phyloP scores from a whole-genome alignment of 345 rosid genomes.

The Aquilaria sinensis region DNA sequence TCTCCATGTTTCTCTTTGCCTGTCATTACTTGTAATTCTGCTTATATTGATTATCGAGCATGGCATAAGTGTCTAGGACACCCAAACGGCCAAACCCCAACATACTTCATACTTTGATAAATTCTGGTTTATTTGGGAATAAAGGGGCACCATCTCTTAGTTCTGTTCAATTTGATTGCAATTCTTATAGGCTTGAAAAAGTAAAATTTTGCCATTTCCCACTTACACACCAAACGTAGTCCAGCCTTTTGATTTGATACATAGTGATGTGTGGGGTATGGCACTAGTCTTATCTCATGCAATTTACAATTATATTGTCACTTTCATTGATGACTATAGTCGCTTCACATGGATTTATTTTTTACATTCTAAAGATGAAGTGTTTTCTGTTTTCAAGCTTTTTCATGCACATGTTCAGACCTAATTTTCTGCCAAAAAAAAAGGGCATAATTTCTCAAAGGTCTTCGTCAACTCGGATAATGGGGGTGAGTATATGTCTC shows the following conservation, averaged over 20 bases:
- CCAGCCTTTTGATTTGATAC: background rate
- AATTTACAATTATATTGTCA: conserved; percentile 2
- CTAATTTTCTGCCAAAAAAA: too few species aligned
- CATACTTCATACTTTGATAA: background rate
- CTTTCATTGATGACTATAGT: conserved; percentile 1
- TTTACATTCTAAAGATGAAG: too few species aligned
- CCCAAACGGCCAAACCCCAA: conserved; percentile 5
- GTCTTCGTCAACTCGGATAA: too few species aligned
- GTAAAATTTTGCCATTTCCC: conserved; percentile 3
- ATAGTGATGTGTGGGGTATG: conserved; percentile 11
- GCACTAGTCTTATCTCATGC: background rate
- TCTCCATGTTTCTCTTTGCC: too few species aligned
- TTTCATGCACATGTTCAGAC: too few species aligned
- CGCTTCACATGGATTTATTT: conserved; percentile 9
- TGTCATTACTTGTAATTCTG: too few species aligned
- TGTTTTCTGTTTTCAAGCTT: too few species aligned
- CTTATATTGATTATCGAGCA: too few species aligned
- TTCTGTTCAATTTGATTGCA: conserved; percentile 1
- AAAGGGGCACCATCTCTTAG: background rate
- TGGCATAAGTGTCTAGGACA: background rate
- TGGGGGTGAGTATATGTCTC: background rate
- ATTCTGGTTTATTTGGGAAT: conserved; percentile 1
- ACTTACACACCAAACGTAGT: background rate
- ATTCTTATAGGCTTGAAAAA: background rate
- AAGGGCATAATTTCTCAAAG: too few species aligned